These are phyloP conservation scores for Aphanomyces euteiches DNA, from an alignment of 352 stramenopile species.

Conservation along the genomic window DNA sequence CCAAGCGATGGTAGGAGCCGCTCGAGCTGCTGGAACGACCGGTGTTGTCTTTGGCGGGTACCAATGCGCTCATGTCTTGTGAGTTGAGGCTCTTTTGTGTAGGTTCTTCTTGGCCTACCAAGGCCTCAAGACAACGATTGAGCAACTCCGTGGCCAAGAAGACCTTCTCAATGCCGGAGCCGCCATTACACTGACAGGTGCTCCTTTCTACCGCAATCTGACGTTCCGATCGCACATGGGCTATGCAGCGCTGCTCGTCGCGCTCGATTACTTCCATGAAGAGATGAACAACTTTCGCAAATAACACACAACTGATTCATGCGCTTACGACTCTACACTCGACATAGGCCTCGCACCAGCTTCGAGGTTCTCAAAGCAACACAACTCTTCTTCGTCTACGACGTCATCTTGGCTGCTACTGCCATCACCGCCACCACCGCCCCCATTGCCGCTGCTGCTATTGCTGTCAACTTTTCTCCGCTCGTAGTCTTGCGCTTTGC, in stretches of 20 bases:
- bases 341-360: neutral
- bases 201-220: conserved; percentile 58
- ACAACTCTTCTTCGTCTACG: conserved; percentile 20
- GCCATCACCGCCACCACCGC: neutral
- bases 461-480: conserved; percentile 39
- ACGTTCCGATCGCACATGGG: conserved; percentile 71
- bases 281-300: conserved; percentile 61
- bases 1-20: conserved; percentile 43
- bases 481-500: conserved; percentile 63
- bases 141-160: conserved; percentile 52
- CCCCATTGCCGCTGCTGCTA: conserved; percentile 21
- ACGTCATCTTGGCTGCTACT: conserved; percentile 28
- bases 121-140: conserved; percentile 64
- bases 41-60: conserved; percentile 45
- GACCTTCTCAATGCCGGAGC: conserved; percentile 59
- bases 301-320: conserved; percentile 9
- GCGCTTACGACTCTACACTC: neutral
- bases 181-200: conserved; percentile 44
- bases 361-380: conserved; percentile 16
- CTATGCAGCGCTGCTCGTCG: conserved; percentile 73
- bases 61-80: neutral
- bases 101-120: conserved; percentile 80
- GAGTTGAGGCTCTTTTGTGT: conserved; percentile 1
- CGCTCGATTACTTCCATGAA: conserved; percentile 77
- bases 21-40: conserved; percentile 51